phyloP scores from a whole-genome alignment of 2,329 filamentous ascomycete genomes.

The Meredithiella fracta region DNA sequence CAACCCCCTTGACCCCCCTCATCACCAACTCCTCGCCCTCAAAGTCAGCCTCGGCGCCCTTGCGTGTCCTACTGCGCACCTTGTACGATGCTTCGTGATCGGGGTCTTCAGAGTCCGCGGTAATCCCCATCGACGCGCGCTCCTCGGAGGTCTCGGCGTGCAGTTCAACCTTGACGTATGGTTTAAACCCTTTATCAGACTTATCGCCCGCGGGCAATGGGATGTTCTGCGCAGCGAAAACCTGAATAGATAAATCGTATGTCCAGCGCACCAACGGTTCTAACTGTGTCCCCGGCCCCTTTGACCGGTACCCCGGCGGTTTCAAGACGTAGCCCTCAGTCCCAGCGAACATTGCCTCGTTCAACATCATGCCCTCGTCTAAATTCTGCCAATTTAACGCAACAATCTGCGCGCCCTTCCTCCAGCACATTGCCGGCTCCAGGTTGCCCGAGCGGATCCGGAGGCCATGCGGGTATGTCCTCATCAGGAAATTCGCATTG shows the following conservation, averaged over 20 bases:
- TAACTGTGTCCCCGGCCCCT: conserved; percentile 7
- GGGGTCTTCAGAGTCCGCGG: conserved; percentile 22
- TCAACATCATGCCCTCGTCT: conserved; percentile 91
- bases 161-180: conserved; percentile 70
- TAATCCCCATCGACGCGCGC: conserved; percentile 22
- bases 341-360: conserved; percentile 77
- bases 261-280: conserved; percentile 31
- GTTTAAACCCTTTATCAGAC: conserved; percentile 43
- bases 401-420: conserved; percentile 76
- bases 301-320: conserved; percentile 37
- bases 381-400: conserved; percentile 88
- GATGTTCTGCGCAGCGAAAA: conserved; percentile 62
- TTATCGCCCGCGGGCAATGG: conserved; percentile 43
- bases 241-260: conserved; percentile 53
- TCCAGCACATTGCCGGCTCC: conserved; percentile 73
- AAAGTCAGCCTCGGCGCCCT: conserved; percentile 48
- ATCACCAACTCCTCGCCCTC: conserved; percentile 41
- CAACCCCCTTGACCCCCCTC: conserved; percentile 34
- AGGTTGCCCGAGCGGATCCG: conserved; percentile 74
- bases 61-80: conserved; percentile 39
- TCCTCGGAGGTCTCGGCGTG: conserved; percentile 56
- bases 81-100: conserved; percentile 35
- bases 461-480: conserved; percentile 71
- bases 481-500: conserved; percentile 69
- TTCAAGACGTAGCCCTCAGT: conserved; percentile 78